Evolutionary conservation across 1,284 basidiomycete genomes (phyloP).

Genomic region (Fistulinella cinereoalba): DNA sequence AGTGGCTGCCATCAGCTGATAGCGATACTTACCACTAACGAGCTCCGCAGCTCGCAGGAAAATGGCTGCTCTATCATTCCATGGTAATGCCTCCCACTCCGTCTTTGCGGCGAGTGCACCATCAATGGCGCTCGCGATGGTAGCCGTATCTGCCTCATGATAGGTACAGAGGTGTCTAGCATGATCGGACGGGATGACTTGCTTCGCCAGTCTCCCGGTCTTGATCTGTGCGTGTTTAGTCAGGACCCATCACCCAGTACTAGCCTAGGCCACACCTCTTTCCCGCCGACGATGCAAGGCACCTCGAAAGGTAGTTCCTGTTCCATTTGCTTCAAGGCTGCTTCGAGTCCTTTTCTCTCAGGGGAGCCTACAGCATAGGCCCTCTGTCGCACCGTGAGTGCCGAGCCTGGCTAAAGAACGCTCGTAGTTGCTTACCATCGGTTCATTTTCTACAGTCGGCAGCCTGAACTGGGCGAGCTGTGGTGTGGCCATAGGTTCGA

Average conservation of each 20-base stretch:
- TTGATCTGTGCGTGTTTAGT: slow-evolving; percentile 55
- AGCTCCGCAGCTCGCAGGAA: slow-evolving; percentile 98
- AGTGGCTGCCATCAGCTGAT: slow-evolving; percentile 93
- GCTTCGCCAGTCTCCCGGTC: slow-evolving; percentile 78
- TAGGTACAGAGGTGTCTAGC: slow-evolving; percentile 80
- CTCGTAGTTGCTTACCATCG: slow-evolving; percentile 61
- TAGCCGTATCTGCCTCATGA: slow-evolving; percentile 82
- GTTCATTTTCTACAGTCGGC: slow-evolving; percentile 86
- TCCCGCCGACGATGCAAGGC: slow-evolving; percentile 90
- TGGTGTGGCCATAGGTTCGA: slow-evolving; percentile 49
- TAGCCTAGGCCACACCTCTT: slow-evolving; percentile 64
- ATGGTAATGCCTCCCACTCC: slow-evolving; percentile 92
- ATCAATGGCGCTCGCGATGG: slow-evolving; percentile 80
- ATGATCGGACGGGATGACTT: slow-evolving; percentile 84
- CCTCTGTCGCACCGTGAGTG: slow-evolving; percentile 29
- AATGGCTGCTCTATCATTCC: slow-evolving; percentile 95
- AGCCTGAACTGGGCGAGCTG: slow-evolving; percentile 83
- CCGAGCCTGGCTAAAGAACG: not conserved
- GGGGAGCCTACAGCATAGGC: slow-evolving; percentile 78
- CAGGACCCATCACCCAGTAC: not conserved
- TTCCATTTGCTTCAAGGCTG: slow-evolving; percentile 79
- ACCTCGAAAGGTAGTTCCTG: slow-evolving; percentile 86
- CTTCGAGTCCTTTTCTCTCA: slow-evolving; percentile 77
- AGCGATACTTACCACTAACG: slow-evolving; percentile 90
- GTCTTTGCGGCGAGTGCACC: slow-evolving; percentile 85